Percentiles rank a stretch among this genome's conserved stretches.
These are phyloP conservation scores for Diatrype stigma DNA, from an alignment of 2,329 filamentous ascomycete species.

Conservation along the genomic window DNA sequence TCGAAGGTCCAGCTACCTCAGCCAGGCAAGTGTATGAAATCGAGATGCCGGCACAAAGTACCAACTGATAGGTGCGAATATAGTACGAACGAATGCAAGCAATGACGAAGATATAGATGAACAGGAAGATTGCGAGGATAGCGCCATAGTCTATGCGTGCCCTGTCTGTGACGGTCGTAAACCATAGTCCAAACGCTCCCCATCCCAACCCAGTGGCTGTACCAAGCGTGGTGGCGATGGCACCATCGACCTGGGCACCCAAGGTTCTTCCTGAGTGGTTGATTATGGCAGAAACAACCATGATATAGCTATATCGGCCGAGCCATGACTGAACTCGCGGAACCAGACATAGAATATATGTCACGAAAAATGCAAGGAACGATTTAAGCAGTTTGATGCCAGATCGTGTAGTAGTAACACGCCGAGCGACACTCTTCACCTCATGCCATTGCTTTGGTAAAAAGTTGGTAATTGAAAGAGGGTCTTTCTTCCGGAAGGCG, in stretches of 20 bases:
- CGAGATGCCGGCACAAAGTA: slow-evolving; percentile 52
- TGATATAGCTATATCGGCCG: slow-evolving; percentile 51
- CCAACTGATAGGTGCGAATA: slow-evolving; percentile 51
- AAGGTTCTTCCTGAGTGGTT: slow-evolving; percentile 54
- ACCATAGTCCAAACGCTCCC: slow-evolving; percentile 49
- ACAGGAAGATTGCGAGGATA: slow-evolving; percentile 51
- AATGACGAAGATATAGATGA: slow-evolving; percentile 47
- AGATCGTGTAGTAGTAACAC: slow-evolving; percentile 43
- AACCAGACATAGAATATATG: slow-evolving; percentile 52
- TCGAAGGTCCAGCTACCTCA: slow-evolving; percentile 36
- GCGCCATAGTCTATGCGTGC: slow-evolving; percentile 48
- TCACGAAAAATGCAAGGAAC: slow-evolving; percentile 52
- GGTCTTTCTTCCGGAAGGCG: slow-evolving; percentile 41
- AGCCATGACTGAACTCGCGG: slow-evolving; percentile 45
- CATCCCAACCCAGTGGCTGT: slow-evolving; percentile 51
- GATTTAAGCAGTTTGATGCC: slow-evolving; percentile 50
- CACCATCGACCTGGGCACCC: slow-evolving; percentile 54
- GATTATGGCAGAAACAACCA: slow-evolving; percentile 52
- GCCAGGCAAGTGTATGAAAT: slow-evolving; percentile 50
- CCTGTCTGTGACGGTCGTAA: slow-evolving; percentile 46
- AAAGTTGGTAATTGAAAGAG: slow-evolving; percentile 43
- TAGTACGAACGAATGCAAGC: slow-evolving; percentile 53
- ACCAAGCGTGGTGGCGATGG: slow-evolving; percentile 48
- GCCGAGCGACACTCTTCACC: slow-evolving; percentile 34
- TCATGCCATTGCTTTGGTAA: slow-evolving; percentile 44